A percentile compares a stretch with the other conserved stretches of the same genome.
phyloP scores from a whole-genome alignment of 2,329 filamentous ascomycete species.

The Arthroderma uncinatum region DNA sequence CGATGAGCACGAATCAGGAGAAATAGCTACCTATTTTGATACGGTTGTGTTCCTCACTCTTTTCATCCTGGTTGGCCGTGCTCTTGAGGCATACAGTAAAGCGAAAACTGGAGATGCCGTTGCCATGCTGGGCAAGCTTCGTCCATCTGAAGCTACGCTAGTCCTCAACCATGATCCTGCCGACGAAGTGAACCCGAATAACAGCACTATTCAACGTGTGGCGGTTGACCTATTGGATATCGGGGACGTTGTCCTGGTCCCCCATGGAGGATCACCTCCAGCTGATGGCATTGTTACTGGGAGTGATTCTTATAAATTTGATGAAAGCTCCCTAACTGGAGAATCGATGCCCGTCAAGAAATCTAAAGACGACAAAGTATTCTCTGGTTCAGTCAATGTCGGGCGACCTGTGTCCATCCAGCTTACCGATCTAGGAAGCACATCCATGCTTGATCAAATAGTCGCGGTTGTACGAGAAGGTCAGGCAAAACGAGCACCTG shows the following conservation, averaged over 20 bases:
- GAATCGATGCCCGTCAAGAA: constrained; percentile 40
- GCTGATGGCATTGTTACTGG: constrained; percentile 58
- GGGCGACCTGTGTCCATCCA: constrained; percentile 35
- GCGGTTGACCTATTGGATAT: constrained; percentile 59
- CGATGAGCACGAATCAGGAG: constrained; percentile 35
- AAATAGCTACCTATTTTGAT: constrained; percentile 67
- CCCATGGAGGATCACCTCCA: constrained; percentile 71
- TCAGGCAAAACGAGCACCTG: constrained; percentile 39
- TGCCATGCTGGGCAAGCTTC: constrained; percentile 62
- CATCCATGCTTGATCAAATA: constrained; percentile 42
- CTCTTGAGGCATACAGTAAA: constrained; percentile 73
- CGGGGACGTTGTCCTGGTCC: constrained; percentile 62
- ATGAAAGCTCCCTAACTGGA: constrained; percentile 77
- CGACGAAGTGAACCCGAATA: constrained; percentile 11
- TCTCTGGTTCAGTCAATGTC: constrained; percentile 39
- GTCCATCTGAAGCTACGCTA: constrained; percentile 65
- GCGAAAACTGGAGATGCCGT: constrained; percentile 81
- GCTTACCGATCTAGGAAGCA: constrained; percentile 36
- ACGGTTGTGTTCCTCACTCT: constrained; percentile 85
- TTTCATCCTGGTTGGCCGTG: constrained; percentile 59
- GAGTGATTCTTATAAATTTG: constrained; percentile 56
- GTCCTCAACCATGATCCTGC: constrained; percentile 29
- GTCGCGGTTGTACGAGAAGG: constrained; percentile 40
- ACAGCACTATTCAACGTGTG: constrained; percentile 35
- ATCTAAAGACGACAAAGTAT: constrained; percentile 32